Conservation (phyloP, 306 rosid genomes). For the Gastrolobium villosum region DNA sequence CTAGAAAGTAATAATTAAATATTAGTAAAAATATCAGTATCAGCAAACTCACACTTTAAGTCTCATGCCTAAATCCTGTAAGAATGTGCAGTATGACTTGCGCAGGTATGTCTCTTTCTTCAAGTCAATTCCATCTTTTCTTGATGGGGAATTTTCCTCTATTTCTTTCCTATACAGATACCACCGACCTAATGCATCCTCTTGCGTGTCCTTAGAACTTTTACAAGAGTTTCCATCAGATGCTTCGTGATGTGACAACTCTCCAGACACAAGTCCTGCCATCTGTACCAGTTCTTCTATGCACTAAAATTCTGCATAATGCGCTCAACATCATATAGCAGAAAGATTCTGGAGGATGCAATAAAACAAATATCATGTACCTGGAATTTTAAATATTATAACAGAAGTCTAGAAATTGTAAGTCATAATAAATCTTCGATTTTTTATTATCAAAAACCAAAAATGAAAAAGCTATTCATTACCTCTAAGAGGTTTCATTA, state of each 20-base stretch:
- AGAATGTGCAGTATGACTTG: slow-evolving; percentile 91
- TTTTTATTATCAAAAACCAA: neutral
- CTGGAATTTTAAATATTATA: slow-evolving; percentile 23
- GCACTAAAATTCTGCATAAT: slow-evolving; percentile 41
- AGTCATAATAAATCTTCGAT: slow-evolving; percentile 6
- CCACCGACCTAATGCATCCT: slow-evolving; percentile 66
- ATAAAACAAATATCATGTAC: slow-evolving; percentile 36
- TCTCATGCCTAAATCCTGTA: slow-evolving; percentile 96
- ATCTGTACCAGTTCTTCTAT: slow-evolving; percentile 44
- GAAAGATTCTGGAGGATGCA: slow-evolving; percentile 48
- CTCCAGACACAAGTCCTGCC: slow-evolving; percentile 59
- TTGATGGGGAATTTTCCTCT: slow-evolving; percentile 91
- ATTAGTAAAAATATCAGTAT: neutral
- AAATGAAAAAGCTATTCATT: neutral
- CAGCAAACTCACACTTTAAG: slow-evolving; percentile 89
- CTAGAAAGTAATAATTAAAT: slow-evolving; percentile 13
- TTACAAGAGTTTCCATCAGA: slow-evolving; percentile 47
- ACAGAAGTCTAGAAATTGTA: slow-evolving; percentile 22
- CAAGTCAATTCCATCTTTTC: slow-evolving; percentile 86
- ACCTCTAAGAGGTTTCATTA: neutral
- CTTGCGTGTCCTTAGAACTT: slow-evolving; percentile 51
- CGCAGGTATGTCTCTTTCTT: slow-evolving; percentile 93
- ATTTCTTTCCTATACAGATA: slow-evolving; percentile 83
- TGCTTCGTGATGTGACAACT: slow-evolving; percentile 47
- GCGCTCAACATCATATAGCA: slow-evolving; percentile 48